Percentiles rank a stretch among this genome's conserved stretches.
These are phyloP conservation scores for Fusarium kyushuense DNA, from an alignment of 2,329 filamentous ascomycete species.

Conservation along the genomic window DNA sequence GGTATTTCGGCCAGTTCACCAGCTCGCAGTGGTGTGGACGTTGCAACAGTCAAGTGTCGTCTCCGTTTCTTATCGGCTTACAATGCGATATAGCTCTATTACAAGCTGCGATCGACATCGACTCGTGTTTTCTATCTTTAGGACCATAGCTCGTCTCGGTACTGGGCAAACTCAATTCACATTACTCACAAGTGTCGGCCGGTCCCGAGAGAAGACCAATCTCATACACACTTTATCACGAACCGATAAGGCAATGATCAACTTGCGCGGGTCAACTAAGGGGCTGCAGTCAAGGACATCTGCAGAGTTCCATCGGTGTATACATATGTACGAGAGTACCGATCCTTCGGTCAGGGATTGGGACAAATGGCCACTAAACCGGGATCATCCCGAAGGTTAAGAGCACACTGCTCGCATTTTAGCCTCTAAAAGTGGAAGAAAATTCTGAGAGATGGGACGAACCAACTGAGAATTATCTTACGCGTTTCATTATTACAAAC, in stretches of 20 bases:
- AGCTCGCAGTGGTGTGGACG: not conserved
- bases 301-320: slow-evolving; percentile 44
- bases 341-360: slow-evolving; percentile 44
- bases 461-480: slow-evolving; percentile 3
- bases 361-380: slow-evolving; percentile 25
- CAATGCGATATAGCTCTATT: not conserved
- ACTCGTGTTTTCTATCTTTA: slow-evolving; percentile 27
- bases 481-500: not conserved
- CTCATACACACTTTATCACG: slow-evolving; percentile 20
- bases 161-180: slow-evolving; percentile 39
- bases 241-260: slow-evolving; percentile 44
- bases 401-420: slow-evolving; percentile 12
- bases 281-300: slow-evolving; percentile 32
- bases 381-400: slow-evolving; percentile 28
- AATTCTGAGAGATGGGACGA: not conserved
- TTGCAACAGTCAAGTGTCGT: not conserved
- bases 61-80: not conserved
- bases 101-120: slow-evolving; percentile 4
- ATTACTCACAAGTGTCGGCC: slow-evolving; percentile 40
- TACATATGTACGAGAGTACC: slow-evolving; percentile 32
- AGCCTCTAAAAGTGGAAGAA: not conserved
- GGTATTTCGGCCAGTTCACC: not conserved
- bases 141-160: slow-evolving; percentile 20
- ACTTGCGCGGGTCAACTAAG: slow-evolving; percentile 34
- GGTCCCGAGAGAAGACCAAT: slow-evolving; percentile 42